Percentiles rank a stretch among this genome's conserved stretches.
phyloP scores from a whole-genome alignment of 441 rosid genomes.

The Pelargonium citronellum region DNA sequence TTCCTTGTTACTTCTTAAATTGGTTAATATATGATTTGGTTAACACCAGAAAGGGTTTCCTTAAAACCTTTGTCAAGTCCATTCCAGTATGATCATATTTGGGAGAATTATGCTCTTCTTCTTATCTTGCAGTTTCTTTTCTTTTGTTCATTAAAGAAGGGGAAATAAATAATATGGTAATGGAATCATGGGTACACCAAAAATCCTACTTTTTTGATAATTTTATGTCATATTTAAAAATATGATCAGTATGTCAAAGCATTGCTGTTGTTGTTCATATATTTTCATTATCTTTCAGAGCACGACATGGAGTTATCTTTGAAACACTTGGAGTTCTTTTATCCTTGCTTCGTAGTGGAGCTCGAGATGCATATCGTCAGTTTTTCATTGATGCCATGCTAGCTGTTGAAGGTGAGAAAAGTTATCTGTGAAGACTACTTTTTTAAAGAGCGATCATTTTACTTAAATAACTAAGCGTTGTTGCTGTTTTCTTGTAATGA shows the following conservation, averaged over 20 bases:
- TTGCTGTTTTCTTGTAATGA: conserved; percentile 4
- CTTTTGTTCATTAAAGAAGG: too few species aligned
- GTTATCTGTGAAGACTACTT: conserved; percentile 16
- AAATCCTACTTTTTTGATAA: neutral
- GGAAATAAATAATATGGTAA: neutral
- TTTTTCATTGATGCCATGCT: conserved; percentile 73
- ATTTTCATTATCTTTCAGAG: conserved; percentile 34
- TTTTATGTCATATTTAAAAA: neutral
- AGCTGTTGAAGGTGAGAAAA: conserved; percentile 61
- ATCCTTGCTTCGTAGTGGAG: conserved; percentile 78
- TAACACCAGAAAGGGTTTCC: neutral
- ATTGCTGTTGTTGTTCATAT: conserved; percentile 10
- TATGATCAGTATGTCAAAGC: neutral
- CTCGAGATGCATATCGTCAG: conserved; percentile 68
- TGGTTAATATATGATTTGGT: neutral
- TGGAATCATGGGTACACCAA: neutral
- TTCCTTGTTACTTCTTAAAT: neutral
- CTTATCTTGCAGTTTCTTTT: too few species aligned
- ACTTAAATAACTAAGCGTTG: conserved; percentile 15
- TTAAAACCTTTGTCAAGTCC: neutral
- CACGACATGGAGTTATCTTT: conserved; percentile 70
- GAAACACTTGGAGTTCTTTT: conserved; percentile 82
- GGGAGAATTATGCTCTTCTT: too few species aligned
- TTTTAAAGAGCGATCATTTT: conserved; percentile 17
- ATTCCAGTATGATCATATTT: neutral